Base-by-base conservation (phyloP, 2,329 filamentous ascomycete genomes). In the Zopfia rhizophila region DNA sequence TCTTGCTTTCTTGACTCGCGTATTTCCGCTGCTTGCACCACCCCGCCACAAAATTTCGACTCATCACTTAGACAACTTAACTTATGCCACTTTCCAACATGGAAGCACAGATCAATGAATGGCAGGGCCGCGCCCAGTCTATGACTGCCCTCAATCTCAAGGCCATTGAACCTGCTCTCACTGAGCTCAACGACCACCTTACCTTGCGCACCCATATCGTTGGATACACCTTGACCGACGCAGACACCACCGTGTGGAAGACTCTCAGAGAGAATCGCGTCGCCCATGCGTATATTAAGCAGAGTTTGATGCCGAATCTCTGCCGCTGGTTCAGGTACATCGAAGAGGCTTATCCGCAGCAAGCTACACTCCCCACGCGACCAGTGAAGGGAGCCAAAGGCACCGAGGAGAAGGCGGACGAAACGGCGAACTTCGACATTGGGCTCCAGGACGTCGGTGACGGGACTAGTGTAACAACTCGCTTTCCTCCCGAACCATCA, bases 401-500 rank as follows among this genome's bases (percentile, higher is more conserved):
- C 5, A 83, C 84, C 35, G 83, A 81, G n/a, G 82, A 83, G 51
- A 83, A 82, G 55, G 87, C 83, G 65, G 90, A 90, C 70, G 87
- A 89, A 39, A 90, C 90, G 55, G 91, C 84, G 47, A 96, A 86
- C 79, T 97, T 94, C 75, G 91, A 95, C 68, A 89, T 97, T 70
- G 88, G 87, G 2, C 81, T 97, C 25, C 85, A 89, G 63, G 89
- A 95, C 69, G 87, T 89, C 7, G 90, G 93, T 25, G 87, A 93
- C 69, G 91, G 65, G 2, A 62, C 59, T 0, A 65, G 91, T 3
- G 91, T 97, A 46, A 90, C 97, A 14, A 96, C 91, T 16, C 82
- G 92, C 62, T 97, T 97, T 76, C 86, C 93, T 12, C 93, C 93
- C 3, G 93, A 97, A 85, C 93, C 93, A 55, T 96, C 91, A n/a